These are phyloP conservation scores for Cladosporium sp. DNA, from an alignment of 2,329 filamentous ascomycete species.

Conservation along the genomic window DNA sequence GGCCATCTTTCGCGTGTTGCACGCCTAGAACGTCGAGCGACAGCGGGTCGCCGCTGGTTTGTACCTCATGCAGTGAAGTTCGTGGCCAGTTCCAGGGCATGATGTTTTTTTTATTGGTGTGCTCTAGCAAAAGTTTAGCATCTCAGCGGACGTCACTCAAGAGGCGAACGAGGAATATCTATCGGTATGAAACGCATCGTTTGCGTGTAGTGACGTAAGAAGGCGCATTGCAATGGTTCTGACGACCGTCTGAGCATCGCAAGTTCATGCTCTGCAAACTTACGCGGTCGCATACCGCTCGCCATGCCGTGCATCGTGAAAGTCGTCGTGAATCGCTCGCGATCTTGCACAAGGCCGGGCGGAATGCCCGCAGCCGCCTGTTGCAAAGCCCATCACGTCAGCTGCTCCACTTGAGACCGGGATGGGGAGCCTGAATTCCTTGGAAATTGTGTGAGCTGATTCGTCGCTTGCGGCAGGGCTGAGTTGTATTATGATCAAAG, in stretches of 20 bases:
- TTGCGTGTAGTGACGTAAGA: not conserved
- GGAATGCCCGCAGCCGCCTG: not conserved
- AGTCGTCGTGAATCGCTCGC: not conserved
- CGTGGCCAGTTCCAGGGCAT: slow-evolving; percentile 9
- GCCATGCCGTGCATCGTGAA: not conserved
- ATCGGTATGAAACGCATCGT: not conserved
- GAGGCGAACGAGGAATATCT: not conserved
- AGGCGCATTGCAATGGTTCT: not conserved
- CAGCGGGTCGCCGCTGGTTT: not conserved
- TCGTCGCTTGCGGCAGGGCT: not conserved
- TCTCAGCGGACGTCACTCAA: not conserved
- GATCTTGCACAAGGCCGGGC: not conserved
- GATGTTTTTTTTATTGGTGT: not conserved
- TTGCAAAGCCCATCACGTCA: not conserved
- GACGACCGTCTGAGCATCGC: not conserved
- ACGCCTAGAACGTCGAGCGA: slow-evolving; percentile 7
- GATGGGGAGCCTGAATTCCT: not conserved
- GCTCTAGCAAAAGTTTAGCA: not conserved
- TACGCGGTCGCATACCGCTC: not conserved
- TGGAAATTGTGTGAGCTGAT: not conserved
- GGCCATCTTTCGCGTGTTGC: not conserved
- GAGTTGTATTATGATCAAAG: not conserved
- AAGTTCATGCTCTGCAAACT: not conserved
- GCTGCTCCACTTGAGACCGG: not conserved
- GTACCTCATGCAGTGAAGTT: slow-evolving; percentile 3